phyloP scores from a whole-genome alignment of 163 green algal genomes.

The Trebouxia gelatinosa region DNA sequence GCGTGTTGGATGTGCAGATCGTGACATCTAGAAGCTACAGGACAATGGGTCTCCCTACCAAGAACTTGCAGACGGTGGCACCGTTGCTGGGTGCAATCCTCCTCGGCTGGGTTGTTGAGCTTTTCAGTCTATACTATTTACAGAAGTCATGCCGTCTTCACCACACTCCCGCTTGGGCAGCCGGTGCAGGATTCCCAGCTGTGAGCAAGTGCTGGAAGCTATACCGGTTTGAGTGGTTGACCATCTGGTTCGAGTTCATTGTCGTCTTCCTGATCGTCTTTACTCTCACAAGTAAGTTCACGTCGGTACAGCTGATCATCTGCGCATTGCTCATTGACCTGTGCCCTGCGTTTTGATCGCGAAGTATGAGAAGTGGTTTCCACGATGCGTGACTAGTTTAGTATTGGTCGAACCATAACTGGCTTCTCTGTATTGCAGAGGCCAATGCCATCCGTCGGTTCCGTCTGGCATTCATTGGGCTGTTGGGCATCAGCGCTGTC shows the following conservation, averaged over 20 bases:
- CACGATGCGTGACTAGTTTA: background rate
- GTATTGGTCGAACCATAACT: background rate
- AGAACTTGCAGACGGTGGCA: background rate
- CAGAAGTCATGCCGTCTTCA: background rate
- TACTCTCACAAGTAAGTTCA: background rate
- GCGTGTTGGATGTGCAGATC: too few species aligned
- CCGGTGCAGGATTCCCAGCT: background rate
- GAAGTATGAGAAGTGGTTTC: background rate
- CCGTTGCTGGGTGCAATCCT: background rate
- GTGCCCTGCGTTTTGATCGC: background rate
- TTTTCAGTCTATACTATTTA: conserved; percentile 16
- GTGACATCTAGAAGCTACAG: too few species aligned
- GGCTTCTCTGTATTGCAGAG: background rate
- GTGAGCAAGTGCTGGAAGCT: background rate
- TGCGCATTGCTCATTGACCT: too few species aligned
- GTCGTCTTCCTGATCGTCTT: background rate
- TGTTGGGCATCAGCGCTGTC: conserved; percentile 15
- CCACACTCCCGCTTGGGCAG: too few species aligned
- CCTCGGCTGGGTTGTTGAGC: conserved; percentile 20
- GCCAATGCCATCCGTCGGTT: conserved; percentile 14
- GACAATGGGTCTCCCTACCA: conserved; percentile 2
- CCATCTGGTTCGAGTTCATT: conserved; percentile 2
- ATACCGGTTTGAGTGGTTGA: conserved; percentile 13
- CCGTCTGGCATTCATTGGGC: background rate
- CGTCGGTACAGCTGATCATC: background rate